Conservation (phyloP, 352 stramenopile species). For the Globisporangium viniferum region DNA sequence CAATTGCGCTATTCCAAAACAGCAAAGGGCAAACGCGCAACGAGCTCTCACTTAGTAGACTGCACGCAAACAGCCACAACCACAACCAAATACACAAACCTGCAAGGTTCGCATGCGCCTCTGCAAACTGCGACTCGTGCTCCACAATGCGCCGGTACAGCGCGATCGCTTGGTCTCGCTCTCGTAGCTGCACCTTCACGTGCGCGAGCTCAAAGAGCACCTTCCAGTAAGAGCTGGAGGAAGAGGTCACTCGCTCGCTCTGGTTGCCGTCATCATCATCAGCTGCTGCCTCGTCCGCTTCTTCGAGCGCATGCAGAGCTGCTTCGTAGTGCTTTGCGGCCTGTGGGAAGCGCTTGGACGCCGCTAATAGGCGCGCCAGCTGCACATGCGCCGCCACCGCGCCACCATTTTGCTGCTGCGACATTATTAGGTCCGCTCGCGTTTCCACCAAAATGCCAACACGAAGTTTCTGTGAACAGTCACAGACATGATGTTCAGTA, state of each 20-base stretch:
- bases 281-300: background rate
- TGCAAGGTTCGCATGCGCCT: conserved; percentile 54
- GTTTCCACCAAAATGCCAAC: too few relatives aligned
- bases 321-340: conserved; percentile 13
- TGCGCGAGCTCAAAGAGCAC: conserved; percentile 22
- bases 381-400: conserved; percentile 8
- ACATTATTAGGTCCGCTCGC: too few relatives aligned
- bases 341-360: conserved; percentile 3
- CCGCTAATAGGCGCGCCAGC: conserved; percentile 9
- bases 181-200: conserved; percentile 15
- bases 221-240: conserved; percentile 2
- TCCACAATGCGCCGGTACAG: conserved; percentile 33
- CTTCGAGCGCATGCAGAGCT: conserved; percentile 5
- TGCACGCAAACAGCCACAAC: background rate
- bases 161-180: conserved; percentile 26
- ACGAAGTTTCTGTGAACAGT: too few relatives aligned
- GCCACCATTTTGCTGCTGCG: background rate
- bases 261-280: background rate
- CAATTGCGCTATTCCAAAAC: conserved; percentile 25
- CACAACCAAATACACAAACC: background rate
- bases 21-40: background rate
- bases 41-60: background rate
- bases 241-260: background rate
- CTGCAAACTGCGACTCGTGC: conserved; percentile 23
- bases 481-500: too few relatives aligned